phyloP scores from a whole-genome alignment of 1,284 basidiomycete genomes.

The Trichosporon ovoides region DNA sequence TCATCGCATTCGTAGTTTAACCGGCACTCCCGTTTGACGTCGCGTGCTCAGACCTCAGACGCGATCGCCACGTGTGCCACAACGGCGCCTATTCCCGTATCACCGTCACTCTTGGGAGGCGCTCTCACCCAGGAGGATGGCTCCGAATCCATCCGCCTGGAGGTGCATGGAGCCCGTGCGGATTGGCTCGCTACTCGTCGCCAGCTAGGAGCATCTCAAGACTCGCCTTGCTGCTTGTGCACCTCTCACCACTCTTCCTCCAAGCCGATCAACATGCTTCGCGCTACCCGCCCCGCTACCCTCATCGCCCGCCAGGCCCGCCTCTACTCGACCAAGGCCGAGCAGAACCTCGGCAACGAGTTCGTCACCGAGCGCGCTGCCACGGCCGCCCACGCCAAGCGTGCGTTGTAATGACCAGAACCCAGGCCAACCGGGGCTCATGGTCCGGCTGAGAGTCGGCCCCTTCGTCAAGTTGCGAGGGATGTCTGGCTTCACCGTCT shows the following conservation, averaged over 20 bases:
- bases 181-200: slow-evolving; percentile 8
- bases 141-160: slow-evolving; percentile 5
- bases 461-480: neutral
- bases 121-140: slow-evolving; percentile 1
- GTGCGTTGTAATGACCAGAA: slow-evolving; percentile 23
- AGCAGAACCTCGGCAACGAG: slow-evolving; percentile 28
- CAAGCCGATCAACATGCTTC: slow-evolving; percentile 20
- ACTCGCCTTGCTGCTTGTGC: slow-evolving; percentile 5
- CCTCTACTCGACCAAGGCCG: slow-evolving; percentile 14
- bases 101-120: neutral
- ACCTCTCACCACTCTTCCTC: slow-evolving; percentile 12
- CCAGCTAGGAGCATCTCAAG: neutral
- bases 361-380: slow-evolving; percentile 36
- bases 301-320: slow-evolving; percentile 24
- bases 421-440: no score
- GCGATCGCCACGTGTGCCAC: neutral
- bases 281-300: slow-evolving; percentile 18
- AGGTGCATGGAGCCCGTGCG: slow-evolving; percentile 2
- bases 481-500: neutral
- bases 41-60: neutral
- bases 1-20: neutral
- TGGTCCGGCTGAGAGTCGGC: no score
- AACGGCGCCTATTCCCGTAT: neutral
- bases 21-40: neutral
- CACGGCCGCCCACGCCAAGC: slow-evolving; percentile 39